A percentile compares a stretch with the other conserved stretches of the same genome.
phyloP scores from a whole-genome alignment of 2,329 filamentous ascomycete species.

The Stagonosporopsis rhizophila region DNA sequence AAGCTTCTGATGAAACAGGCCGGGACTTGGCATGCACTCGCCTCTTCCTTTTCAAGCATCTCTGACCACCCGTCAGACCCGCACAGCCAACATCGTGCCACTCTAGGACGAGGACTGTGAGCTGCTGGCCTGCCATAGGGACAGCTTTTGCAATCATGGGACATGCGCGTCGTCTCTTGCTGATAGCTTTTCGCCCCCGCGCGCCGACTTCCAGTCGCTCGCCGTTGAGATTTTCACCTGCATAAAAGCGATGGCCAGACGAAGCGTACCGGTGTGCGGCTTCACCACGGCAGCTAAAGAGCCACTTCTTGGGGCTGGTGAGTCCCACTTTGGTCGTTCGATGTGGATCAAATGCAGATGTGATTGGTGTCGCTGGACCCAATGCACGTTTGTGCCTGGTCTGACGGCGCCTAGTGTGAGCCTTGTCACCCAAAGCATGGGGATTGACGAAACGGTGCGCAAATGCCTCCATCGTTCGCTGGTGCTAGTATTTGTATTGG shows the following conservation, averaged over 20 bases:
- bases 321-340: conserved; percentile 26
- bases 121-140: conserved; percentile 3
- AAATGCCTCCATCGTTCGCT: conserved; percentile 14
- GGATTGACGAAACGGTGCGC: conserved; percentile 27
- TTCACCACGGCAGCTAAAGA: conserved; percentile 10
- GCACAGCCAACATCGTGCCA: conserved; percentile 9
- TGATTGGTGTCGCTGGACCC: conserved; percentile 36
- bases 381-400: conserved; percentile 33
- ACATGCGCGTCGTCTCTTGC: neutral
- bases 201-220: conserved; percentile 10
- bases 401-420: conserved; percentile 29
- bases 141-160: neutral
- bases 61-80: conserved; percentile 28
- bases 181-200: neutral
- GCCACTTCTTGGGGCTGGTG: conserved; percentile 9
- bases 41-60: conserved; percentile 19
- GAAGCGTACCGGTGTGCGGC: conserved; percentile 13
- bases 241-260: conserved; percentile 19
- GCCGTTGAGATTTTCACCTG: conserved; percentile 23
- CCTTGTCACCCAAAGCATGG: conserved; percentile 32
- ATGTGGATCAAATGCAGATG: conserved; percentile 14
- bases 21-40: conserved; percentile 20
- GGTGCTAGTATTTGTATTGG: conserved; percentile 36
- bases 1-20: conserved; percentile 28
- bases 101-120: neutral